phyloP scores from a whole-genome alignment of 208 protist species.

The Trypanosoma congolense region DNA sequence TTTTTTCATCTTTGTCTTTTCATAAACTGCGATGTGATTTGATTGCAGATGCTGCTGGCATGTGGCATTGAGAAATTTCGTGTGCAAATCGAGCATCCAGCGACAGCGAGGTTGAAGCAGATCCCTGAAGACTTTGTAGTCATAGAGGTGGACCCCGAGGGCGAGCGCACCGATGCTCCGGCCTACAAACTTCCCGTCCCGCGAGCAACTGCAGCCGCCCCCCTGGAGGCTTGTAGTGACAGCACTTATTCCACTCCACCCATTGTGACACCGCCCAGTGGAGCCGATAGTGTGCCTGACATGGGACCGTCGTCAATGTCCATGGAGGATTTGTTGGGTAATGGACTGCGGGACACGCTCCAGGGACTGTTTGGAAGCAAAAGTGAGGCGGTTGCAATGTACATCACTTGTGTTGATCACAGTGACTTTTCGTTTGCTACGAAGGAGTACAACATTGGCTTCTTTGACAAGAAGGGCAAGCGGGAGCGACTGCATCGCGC shows the following conservation, averaged over 20 bases:
- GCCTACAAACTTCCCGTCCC: conserved; percentile 20
- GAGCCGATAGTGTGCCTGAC: too few species aligned
- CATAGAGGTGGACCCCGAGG: conserved; percentile 60
- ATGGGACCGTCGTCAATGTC: too few species aligned
- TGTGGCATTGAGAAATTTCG: conserved; percentile 51
- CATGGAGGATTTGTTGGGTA: background rate
- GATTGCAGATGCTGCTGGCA: conserved; percentile 44
- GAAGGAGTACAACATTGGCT: conserved; percentile 9
- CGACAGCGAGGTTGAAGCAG: conserved; percentile 34
- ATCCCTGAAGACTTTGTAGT: conserved; percentile 70
- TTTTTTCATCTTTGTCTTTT: background rate
- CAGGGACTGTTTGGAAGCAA: conserved; percentile 11
- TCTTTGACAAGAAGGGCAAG: conserved; percentile 12
- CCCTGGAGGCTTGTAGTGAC: background rate
- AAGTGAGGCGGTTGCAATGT: conserved; percentile 4
- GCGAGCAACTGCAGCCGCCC: background rate
- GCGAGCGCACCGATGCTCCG: conserved; percentile 41
- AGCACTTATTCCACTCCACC: background rate
- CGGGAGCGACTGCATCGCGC: conserved; percentile 24
- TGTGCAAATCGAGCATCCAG: conserved; percentile 3
- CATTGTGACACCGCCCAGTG: too few species aligned
- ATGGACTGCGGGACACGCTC: background rate
- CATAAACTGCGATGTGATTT: background rate
- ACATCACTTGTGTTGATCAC: background rate
- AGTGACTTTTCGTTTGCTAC: conserved; percentile 3